Evolutionary conservation across 345 rosid species (phyloP), one percentile per base, ranked within the genome.

Genomic region (Salix exigua): DNA sequence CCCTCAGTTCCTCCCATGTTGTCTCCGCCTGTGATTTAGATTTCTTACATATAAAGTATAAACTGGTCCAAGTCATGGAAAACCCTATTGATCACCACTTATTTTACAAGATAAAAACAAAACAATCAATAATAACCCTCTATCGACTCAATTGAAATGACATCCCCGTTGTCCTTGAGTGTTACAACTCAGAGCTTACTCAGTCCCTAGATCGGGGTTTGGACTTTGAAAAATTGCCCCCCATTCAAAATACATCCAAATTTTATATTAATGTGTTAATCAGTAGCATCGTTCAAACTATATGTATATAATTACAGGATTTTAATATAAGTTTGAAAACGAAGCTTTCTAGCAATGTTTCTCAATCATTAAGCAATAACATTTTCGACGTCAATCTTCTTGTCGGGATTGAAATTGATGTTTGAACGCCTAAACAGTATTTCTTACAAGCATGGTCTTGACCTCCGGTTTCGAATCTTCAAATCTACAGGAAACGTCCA

Each of bases 151-250:
- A 68, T 77, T 72, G 68, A 77, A 74, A 73, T 83, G 85, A 83
- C 80, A 66, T 26, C 46, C 61, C 60, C 66, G 38, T 81, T 74
- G 77, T 72, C 82, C 66, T 68, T 25, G 53, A 44, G 75, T 71
- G 74, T 50, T 82, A 62, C 69, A 35, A 18, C 68, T 67, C 31
- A 65, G 60, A 74, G 51, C 40, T 38, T 61, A 28, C 76, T 71
- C 68, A 50, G 69, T 64, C 87, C 92, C 23, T 71, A 80, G 86
- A 83, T 88, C 84, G 74, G 69, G 94, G 92, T 82, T 85, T 82
- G 80, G 87, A 87, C 90, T 90, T 88, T 85, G 94, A 90, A 90
- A 69, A 77, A n/a, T 38, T 88, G 94, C 85, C 72, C 75, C 86
- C 90, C 38, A 66, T 86, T 90, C 89, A 83, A 87, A 83, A 78